Percentiles rank a stretch among this genome's conserved stretches.
Conservation (phyloP, 2,329 filamentous ascomycete species). For the Setomelanomma holmii region DNA sequence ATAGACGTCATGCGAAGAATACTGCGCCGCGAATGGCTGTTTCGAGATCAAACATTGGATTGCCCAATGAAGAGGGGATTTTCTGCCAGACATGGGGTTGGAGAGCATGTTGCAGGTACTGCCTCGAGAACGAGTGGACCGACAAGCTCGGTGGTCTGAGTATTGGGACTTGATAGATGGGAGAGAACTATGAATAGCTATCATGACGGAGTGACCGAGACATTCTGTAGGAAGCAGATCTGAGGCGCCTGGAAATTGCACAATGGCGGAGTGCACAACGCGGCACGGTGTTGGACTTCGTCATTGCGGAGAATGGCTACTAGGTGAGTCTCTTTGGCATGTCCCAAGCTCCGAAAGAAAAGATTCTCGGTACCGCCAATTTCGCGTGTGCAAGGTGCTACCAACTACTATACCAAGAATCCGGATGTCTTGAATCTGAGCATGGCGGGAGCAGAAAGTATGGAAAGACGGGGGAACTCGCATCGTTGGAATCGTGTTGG, state of each 20-base stretch:
- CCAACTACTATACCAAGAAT: too few relatives aligned
- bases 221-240: neutral
- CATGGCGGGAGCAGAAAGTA: too few relatives aligned
- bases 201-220: neutral
- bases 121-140: constrained; percentile 2
- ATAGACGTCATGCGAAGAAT: constrained; percentile 20
- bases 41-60: constrained; percentile 7
- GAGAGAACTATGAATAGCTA: neutral
- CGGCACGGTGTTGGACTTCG: neutral
- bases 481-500: too few relatives aligned
- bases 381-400: too few relatives aligned
- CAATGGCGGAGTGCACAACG: neutral
- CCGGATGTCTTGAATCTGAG: too few relatives aligned
- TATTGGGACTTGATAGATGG: neutral
- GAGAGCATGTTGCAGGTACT: constrained; percentile 6
- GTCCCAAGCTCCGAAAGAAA: too few relatives aligned
- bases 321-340: too few relatives aligned
- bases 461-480: too few relatives aligned
- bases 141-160: neutral
- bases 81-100: constrained; percentile 31
- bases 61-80: constrained; percentile 12
- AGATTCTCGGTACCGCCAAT: too few relatives aligned
- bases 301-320: too few relatives aligned
- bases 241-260: neutral
- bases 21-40: constrained; percentile 25